phyloP scores from a whole-genome alignment of 441 rosid species.

The Croton laevigatus region DNA sequence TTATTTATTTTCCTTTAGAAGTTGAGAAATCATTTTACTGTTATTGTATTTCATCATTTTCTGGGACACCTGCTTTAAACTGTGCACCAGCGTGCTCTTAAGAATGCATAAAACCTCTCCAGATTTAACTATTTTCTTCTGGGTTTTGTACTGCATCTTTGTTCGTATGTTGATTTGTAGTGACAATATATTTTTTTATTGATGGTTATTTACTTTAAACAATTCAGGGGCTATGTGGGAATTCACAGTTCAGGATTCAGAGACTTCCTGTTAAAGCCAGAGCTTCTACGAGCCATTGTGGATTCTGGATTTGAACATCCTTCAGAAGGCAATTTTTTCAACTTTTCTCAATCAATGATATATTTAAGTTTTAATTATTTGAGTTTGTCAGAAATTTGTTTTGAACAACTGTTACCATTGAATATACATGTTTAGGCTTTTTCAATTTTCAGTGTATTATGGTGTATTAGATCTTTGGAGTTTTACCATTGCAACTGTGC shows the following conservation, averaged over 20 bases:
- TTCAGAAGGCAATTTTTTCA: conserved; percentile 65
- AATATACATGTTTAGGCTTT: background rate
- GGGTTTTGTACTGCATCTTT: no score
- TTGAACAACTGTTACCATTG: background rate
- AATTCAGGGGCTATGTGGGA: conserved; percentile 82
- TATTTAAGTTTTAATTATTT: background rate
- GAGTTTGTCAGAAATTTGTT: background rate
- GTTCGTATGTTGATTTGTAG: background rate
- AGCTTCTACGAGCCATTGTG: conserved; percentile 94
- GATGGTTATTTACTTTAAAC: background rate
- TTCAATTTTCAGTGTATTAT: no score
- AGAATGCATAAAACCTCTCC: no score
- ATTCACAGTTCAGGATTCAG: conserved; percentile 99
- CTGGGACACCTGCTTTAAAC: background rate
- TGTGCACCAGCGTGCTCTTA: background rate
- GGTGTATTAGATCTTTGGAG: background rate
- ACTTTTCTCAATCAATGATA: background rate
- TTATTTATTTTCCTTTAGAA: background rate
- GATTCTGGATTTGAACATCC: conserved; percentile 99
- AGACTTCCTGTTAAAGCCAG: conserved; percentile 97
- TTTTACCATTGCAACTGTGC: background rate
- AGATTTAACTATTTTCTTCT: no score
- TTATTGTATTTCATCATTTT: background rate
- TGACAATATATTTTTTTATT: background rate
- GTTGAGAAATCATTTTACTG: background rate